These are phyloP conservation scores for Didymella glomerata DNA, from an alignment of 2,329 filamentous ascomycete genomes.

Conservation along the genomic window DNA sequence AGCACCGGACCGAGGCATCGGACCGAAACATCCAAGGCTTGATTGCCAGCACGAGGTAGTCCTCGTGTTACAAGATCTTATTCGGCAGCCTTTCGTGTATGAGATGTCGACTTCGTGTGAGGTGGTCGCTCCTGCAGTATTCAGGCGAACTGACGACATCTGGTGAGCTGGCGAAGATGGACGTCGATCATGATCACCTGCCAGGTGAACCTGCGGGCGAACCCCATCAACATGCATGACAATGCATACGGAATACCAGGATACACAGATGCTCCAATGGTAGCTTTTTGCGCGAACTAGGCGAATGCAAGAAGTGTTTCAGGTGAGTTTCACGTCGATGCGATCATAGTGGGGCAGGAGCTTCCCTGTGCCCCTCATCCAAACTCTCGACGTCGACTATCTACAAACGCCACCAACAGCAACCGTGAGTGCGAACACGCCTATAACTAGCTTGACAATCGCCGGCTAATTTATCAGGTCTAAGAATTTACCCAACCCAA, in stretches of 20 bases:
- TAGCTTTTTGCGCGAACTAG: not conserved
- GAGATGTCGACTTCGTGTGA: not conserved
- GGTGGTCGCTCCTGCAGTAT: not conserved
- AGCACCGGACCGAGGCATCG: not conserved
- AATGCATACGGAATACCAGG: not conserved
- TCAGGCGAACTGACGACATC: not conserved
- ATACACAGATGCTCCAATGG: conserved; percentile 12
- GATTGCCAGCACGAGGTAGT: not conserved
- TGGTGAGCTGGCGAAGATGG: conserved; percentile 4
- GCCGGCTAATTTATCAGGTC: not conserved
- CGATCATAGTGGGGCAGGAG: conserved; percentile 35
- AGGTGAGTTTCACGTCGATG: conserved; percentile 21
- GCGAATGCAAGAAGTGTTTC: conserved; percentile 20
- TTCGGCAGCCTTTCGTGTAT: not conserved
- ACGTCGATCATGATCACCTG: conserved; percentile 14
- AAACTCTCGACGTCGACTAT: conserved; percentile 27
- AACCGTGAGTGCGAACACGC: conserved; percentile 8
- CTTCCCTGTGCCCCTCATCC: conserved; percentile 32
- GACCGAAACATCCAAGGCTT: not conserved
- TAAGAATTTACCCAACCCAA: not conserved
- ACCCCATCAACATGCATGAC: not conserved
- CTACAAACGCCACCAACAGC: conserved; percentile 26
- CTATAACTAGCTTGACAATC: conserved; percentile 10
- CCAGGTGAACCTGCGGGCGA: conserved; percentile 5
- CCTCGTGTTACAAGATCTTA: not conserved